Conservation (phyloP, 2,329 filamentous ascomycete genomes). For the Fusarium sp. region DNA sequence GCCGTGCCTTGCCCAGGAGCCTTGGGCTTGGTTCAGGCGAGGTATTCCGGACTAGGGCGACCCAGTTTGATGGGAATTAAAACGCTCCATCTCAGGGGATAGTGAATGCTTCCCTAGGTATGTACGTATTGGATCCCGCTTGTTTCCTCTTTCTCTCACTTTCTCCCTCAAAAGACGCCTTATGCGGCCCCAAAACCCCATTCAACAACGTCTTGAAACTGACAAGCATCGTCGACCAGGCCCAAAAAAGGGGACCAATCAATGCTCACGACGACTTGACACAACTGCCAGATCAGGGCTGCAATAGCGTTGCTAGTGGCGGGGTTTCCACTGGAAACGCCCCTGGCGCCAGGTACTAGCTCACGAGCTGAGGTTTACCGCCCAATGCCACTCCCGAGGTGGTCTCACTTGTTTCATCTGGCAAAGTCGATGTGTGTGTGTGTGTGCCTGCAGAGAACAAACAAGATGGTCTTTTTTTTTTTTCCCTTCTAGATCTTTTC, state of each 20-base stretch:
- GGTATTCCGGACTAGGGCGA: conserved; percentile 24
- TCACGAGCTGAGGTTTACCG: conserved; percentile 4
- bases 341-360: conserved; percentile 31
- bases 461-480: conserved; percentile 14
- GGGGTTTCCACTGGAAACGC: conserved; percentile 14
- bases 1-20: too few relatives aligned
- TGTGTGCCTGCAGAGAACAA: conserved; percentile 14
- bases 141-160: neutral
- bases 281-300: conserved; percentile 28
- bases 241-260: conserved; percentile 37
- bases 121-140: neutral
- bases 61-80: conserved; percentile 33
- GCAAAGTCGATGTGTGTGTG: conserved; percentile 12
- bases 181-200: conserved; percentile 6
- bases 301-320: conserved; percentile 24
- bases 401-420: conserved; percentile 35
- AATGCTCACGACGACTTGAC: conserved; percentile 1
- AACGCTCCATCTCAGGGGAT: conserved; percentile 13
- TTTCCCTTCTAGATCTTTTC: conserved; percentile 19
- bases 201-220: conserved; percentile 28
- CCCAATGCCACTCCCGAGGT: conserved; percentile 20
- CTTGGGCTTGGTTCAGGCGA: neutral
- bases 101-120: neutral
- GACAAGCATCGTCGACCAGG: conserved; percentile 12
- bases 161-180: conserved; percentile 2